Conservation (phyloP, 2,329 filamentous ascomycete genomes). For the Graphilbum fragrans region DNA sequence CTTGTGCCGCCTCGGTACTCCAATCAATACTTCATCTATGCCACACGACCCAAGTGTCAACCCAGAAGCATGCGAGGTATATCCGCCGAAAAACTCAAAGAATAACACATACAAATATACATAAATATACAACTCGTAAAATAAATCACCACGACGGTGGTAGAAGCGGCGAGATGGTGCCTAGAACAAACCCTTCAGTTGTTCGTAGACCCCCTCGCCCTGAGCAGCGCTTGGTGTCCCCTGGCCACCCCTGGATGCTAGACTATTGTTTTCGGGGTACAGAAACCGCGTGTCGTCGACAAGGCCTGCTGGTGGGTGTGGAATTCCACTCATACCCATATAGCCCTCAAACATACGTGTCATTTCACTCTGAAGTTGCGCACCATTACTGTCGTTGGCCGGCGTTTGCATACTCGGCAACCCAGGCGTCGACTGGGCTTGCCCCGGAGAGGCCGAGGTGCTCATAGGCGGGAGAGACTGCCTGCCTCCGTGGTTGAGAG, state of each 20-base stretch:
- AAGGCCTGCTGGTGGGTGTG: not conserved
- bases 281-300: not conserved
- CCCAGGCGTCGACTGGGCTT: not conserved
- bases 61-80: too few relatives aligned
- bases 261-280: not conserved
- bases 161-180: too few relatives aligned
- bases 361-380: constrained; percentile 41
- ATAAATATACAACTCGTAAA: too few relatives aligned
- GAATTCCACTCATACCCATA: constrained; percentile 12
- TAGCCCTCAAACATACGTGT: constrained; percentile 33
- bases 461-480: not conserved
- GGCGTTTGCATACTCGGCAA: too few relatives aligned
- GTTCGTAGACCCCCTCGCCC: constrained; percentile 1
- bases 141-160: too few relatives aligned
- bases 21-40: too few relatives aligned
- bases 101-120: too few relatives aligned
- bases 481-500: too few relatives aligned
- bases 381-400: constrained; percentile 25
- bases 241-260: not conserved
- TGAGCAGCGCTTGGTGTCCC: not conserved
- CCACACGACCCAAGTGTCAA: too few relatives aligned
- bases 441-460: not conserved
- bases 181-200: not conserved
- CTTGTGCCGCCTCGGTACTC: too few relatives aligned
- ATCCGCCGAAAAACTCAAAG: too few relatives aligned